These are phyloP conservation scores for Pseudocercospora cruenta DNA, from an alignment of 2,329 filamentous ascomycete species.

Conservation along the genomic window DNA sequence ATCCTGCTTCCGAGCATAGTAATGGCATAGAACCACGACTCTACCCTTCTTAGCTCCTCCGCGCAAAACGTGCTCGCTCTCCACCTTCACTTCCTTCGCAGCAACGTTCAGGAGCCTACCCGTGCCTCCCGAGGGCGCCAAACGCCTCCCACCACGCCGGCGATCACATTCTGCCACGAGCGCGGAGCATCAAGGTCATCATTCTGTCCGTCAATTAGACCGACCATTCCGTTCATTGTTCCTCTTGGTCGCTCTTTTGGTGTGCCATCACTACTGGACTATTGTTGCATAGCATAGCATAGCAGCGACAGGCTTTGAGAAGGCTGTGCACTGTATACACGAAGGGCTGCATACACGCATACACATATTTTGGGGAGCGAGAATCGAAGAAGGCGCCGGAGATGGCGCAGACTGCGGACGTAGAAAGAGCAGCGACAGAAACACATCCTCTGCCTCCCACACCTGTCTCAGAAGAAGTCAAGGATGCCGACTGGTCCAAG, in stretches of 20 bases:
- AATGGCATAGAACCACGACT: background rate
- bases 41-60: background rate
- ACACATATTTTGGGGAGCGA: background rate
- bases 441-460: conserved; percentile 11
- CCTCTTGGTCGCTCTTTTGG: background rate
- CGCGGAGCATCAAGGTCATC: background rate
- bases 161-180: conserved; percentile 3
- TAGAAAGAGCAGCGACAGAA: conserved; percentile 8
- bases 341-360: background rate
- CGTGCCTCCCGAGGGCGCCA: conserved; percentile 2
- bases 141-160: conserved; percentile 1
- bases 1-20: background rate
- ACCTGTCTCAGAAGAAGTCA: conserved; percentile 10
- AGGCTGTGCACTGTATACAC: background rate
- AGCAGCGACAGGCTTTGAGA: background rate
- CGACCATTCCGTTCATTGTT: background rate
- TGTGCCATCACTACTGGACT: background rate
- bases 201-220: background rate
- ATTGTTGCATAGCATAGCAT: conserved; percentile 6
- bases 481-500: background rate
- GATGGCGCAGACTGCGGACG: conserved; percentile 16
- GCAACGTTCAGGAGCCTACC: background rate
- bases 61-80: background rate
- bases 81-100: conserved; percentile 3
- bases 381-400: background rate